Evolutionary conservation across 2,329 filamentous ascomycete species (phyloP).

Genomic region (Fusarium acutatum): DNA sequence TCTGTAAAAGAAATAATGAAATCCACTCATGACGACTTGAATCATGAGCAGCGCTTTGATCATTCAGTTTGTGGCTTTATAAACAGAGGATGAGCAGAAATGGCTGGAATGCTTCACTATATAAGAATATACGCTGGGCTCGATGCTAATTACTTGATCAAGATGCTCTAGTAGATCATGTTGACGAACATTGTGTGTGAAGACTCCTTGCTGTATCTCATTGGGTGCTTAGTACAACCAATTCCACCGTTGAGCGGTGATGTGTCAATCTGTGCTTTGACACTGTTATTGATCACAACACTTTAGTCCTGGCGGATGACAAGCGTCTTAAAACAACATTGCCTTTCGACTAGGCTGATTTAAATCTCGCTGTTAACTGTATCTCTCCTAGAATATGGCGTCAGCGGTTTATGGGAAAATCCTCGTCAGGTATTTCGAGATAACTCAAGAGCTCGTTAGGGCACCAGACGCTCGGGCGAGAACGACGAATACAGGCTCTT

Average conservation of each 20-base stretch:
- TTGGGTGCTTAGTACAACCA: neutral
- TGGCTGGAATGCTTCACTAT: neutral
- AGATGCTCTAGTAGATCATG: neutral
- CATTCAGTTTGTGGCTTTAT: neutral
- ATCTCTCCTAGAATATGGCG: slow-evolving; percentile 26
- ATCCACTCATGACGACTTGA: slow-evolving; percentile 31
- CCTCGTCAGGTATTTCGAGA: slow-evolving; percentile 39
- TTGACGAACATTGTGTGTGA: neutral
- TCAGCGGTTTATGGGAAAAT: slow-evolving; percentile 25
- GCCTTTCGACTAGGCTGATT: neutral
- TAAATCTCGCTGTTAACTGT: neutral
- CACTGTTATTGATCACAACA: neutral
- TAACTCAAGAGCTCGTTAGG: slow-evolving; percentile 26
- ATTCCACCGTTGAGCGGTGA: neutral
- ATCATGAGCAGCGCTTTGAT: neutral
- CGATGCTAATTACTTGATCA: neutral
- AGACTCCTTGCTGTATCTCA: neutral
- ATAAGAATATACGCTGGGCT: neutral
- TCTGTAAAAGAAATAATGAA: slow-evolving; percentile 38
- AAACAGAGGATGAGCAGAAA: neutral
- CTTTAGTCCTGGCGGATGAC: neutral
- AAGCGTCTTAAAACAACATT: neutral
- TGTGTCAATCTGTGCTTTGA: neutral
- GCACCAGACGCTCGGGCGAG: neutral
- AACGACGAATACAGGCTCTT: neutral